These are phyloP conservation scores for Nicotiana tomentosiformis DNA, from an alignment of 257 asterid genomes.

Conservation along the genomic window DNA sequence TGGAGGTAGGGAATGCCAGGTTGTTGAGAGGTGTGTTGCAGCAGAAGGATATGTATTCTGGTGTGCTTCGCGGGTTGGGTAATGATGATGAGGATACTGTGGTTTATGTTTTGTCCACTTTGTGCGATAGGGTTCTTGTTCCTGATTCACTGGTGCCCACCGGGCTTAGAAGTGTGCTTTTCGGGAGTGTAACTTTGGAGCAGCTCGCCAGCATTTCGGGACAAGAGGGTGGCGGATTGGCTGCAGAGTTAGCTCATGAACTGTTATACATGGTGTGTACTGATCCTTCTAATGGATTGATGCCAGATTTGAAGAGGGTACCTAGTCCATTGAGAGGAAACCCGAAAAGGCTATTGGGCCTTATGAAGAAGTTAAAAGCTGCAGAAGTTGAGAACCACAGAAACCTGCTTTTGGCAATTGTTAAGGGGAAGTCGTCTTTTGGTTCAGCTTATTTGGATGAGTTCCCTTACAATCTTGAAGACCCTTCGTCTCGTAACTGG, in stretches of 20 bases:
- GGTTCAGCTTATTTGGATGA: conserved; percentile 81
- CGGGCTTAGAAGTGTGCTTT: conserved; percentile 80
- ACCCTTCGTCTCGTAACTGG: conserved; percentile 75
- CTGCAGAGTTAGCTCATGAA: conserved; percentile 57
- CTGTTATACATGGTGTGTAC: conserved; percentile 68
- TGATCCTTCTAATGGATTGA: conserved; percentile 79
- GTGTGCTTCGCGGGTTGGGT: conserved; percentile 81
- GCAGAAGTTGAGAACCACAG: conserved; percentile 58
- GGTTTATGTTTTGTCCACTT: conserved; percentile 40
- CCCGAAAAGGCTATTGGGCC: conserved; percentile 61
- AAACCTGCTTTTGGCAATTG: conserved; percentile 64
- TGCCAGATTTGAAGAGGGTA: conserved; percentile 69
- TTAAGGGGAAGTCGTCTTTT: conserved; percentile 61
- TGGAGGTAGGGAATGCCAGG: conserved; percentile 76
- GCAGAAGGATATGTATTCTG: conserved; percentile 81
- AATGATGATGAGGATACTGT: conserved; percentile 73
- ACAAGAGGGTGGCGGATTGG: conserved; percentile 47
- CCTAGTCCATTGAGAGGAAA: conserved; percentile 77
- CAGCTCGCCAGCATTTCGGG: conserved; percentile 67
- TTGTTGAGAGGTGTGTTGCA: conserved; percentile 81
- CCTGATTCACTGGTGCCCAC: conserved; percentile 75
- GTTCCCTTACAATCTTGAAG: conserved; percentile 78
- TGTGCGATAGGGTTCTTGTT: conserved; percentile 66
- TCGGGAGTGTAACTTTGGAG: conserved; percentile 87
- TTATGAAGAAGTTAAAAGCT: conserved; percentile 82